Conservation (phyloP, 1,139 yeast genomes). For the Torulaspora pretoriensis region DNA sequence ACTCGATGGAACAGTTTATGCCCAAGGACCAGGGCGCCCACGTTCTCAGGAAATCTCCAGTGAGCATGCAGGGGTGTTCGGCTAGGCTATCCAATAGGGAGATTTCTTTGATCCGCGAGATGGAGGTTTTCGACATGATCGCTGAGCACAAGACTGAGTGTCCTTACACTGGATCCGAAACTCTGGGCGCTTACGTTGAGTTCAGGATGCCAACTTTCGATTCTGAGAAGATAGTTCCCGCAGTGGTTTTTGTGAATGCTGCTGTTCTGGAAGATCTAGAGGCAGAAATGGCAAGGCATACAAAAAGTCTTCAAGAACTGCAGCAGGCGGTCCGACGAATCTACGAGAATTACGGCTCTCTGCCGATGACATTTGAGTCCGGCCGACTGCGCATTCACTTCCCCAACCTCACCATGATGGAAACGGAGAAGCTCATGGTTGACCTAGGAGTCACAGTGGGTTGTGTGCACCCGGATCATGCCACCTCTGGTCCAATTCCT, state of each 20-base stretch:
- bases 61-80: neutral
- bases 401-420: slow-evolving; percentile 52
- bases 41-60: slow-evolving; percentile 3
- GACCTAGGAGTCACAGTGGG: slow-evolving; percentile 53
- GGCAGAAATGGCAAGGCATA: slow-evolving; percentile 38
- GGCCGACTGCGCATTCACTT: slow-evolving; percentile 48
- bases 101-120: slow-evolving; percentile 35
- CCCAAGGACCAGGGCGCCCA: slow-evolving; percentile 13
- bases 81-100: slow-evolving; percentile 11
- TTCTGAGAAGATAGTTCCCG: slow-evolving; percentile 42
- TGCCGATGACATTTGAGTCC: slow-evolving; percentile 44
- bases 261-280: slow-evolving; percentile 45
- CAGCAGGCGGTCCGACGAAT: slow-evolving; percentile 19
- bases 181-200: slow-evolving; percentile 51
- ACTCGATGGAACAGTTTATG: slow-evolving; percentile 30
- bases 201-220: slow-evolving; percentile 42
- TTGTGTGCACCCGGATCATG: slow-evolving; percentile 38
- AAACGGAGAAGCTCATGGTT: slow-evolving; percentile 47
- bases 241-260: slow-evolving; percentile 48
- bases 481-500: neutral
- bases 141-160: slow-evolving; percentile 32
- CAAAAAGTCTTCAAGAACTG: slow-evolving; percentile 40
- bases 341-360: slow-evolving; percentile 46
- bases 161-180: slow-evolving; percentile 21
- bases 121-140: slow-evolving; percentile 40